Evolutionary conservation across 2,329 filamentous ascomycete species (phyloP).

Genomic region (Colletotrichum lindemuthianum): DNA sequence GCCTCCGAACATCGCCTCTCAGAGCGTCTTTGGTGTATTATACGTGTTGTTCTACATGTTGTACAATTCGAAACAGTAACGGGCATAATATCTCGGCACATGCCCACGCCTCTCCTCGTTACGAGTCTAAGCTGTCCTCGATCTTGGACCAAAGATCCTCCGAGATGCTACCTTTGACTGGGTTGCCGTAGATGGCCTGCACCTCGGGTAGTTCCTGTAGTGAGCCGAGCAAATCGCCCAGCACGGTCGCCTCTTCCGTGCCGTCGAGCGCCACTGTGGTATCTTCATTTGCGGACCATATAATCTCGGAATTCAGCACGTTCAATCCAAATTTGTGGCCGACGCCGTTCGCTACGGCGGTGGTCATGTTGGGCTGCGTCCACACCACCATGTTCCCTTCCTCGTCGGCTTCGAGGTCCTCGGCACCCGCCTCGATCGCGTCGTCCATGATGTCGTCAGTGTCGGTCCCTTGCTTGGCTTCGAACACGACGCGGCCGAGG

Average conservation of each 20-base stretch:
- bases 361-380: slow-evolving; percentile 37
- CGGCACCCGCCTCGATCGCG: slow-evolving; percentile 85
- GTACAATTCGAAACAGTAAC: slow-evolving; percentile 19
- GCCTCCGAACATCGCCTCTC: slow-evolving; percentile 28
- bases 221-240: slow-evolving; percentile 68
- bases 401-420: slow-evolving; percentile 67
- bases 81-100: background rate
- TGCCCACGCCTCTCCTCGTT: background rate
- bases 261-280: slow-evolving; percentile 73
- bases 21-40: slow-evolving; percentile 28
- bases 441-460: slow-evolving; percentile 82
- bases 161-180: slow-evolving; percentile 58
- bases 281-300: slow-evolving; percentile 87
- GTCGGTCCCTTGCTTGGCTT: slow-evolving; percentile 55
- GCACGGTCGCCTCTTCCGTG: slow-evolving; percentile 61
- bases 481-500: slow-evolving; percentile 79
- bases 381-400: slow-evolving; percentile 36
- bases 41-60: slow-evolving; percentile 24
- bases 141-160: slow-evolving; percentile 66
- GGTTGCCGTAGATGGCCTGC: slow-evolving; percentile 83
- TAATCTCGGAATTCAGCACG: slow-evolving; percentile 79
- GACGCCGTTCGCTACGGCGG: slow-evolving; percentile 31
- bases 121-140: slow-evolving; percentile 55
- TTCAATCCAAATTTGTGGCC: slow-evolving; percentile 67
- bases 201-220: slow-evolving; percentile 77